A percentile compares a stretch with the other conserved stretches of the same genome.
Conservation (phyloP, 345 rosid species). For the Melaleuca quinquenervia region DNA sequence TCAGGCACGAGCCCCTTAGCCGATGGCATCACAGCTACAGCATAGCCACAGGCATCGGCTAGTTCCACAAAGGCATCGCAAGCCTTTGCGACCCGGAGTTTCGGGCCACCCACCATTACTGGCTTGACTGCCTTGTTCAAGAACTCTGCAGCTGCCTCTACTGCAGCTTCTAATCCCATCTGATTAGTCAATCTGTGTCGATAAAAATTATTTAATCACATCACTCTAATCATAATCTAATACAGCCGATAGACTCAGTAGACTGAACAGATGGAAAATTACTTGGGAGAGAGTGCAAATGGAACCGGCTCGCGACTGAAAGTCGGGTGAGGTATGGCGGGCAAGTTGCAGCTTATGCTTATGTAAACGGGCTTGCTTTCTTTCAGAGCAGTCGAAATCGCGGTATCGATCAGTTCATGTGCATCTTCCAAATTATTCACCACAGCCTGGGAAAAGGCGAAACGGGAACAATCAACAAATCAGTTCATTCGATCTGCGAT, state of each 20-base stretch:
- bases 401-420: conserved; percentile 63
- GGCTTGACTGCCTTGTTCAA: conserved; percentile 80
- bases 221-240: not conserved
- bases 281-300: conserved; percentile 52
- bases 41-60: conserved; percentile 56
- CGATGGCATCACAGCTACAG: conserved; percentile 66
- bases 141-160: conserved; percentile 63
- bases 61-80: conserved; percentile 43
- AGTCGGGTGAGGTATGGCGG: conserved; percentile 60
- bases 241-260: not conserved
- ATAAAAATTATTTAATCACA: not conserved
- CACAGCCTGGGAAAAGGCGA: conserved; percentile 33
- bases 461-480: not conserved
- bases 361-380: conserved; percentile 85
- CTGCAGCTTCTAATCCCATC: conserved; percentile 60
- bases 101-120: conserved; percentile 63
- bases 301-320: conserved; percentile 64
- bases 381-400: conserved; percentile 62
- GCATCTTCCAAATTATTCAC: conserved; percentile 77
- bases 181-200: conserved; percentile 37
- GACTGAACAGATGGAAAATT: not conserved
- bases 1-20: conserved; percentile 69
- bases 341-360: conserved; percentile 59
- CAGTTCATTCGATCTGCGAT: not conserved
- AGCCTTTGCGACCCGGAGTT: conserved; percentile 50